Base-by-base conservation (phyloP, 768 basidiomycete species). In the Phlebiopsis flavidoalba region DNA sequence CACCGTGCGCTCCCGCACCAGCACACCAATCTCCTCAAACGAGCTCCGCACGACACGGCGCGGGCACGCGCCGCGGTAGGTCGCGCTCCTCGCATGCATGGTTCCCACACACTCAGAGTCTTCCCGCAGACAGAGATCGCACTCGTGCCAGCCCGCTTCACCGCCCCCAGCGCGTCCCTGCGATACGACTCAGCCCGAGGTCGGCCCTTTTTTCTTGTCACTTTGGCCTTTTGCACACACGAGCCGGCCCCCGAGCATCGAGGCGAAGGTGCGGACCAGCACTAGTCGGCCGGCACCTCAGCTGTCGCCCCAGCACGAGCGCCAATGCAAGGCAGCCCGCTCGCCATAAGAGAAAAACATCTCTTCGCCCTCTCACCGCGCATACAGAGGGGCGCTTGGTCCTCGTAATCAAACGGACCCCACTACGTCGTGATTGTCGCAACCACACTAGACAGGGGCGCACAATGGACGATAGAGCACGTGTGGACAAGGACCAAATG, bases 361-460 rank as follows among this genome's bases (percentile, higher is more conserved):
- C 59, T 92, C 88, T 1, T 78, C 77, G 4, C 62, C 68, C 6
- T 63, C 6, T 63, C 67, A 1, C 68, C 75, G 0, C 73, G 71
- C 0, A 61, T 61, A 3, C 71, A n/a, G n/a, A n/a, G n/a, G n/a
- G 77, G 26, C 68, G 71, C n/a, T 48, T 74, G 73, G 14, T 79
- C 71, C 52, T 75, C 76, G 63, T 74, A 74, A 70, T 95, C n/a
- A n/a, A 98, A 1, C 66, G 72, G 0, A 83, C n/a, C n/a, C n/a
- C n/a, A n/a, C n/a, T n/a, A n/a, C 67, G 3, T 76, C 71, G 14
- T 87, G 74, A 21, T 79, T 86, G 85, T 88, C 17, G 83, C 77
- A n/a, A 0, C 95, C 95, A 63, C 97, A 98, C 97, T 81, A 71
- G n/a, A n/a, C 97, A 99, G 3, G 91, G 89, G 6, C 88, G 78